Base-by-base conservation (phyloP, 2,329 filamentous ascomycete genomes). In the Sporothrix pallida region DNA sequence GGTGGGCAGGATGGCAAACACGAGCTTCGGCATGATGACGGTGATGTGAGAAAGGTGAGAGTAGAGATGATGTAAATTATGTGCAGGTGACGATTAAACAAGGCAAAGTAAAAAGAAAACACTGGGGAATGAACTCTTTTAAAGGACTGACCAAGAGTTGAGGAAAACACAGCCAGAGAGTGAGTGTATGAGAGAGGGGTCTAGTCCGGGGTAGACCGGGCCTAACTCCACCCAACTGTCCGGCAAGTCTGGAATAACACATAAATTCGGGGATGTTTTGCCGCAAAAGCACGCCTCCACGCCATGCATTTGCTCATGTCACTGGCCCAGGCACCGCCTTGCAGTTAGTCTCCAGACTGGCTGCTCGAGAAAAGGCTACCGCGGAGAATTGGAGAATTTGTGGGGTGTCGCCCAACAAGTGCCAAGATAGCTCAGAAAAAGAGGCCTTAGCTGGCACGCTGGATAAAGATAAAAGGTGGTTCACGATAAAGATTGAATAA, bases 1-100 rank as follows among this genome's bases (percentile, higher is more conserved):
- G 12, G 73, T 74, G 67, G 73, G 74, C 13, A 74, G 73, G 58
- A 72, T 26, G 44, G 74, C 74, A 63, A 74, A 74, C 42, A 72
- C 62, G 23, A 75, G 58, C 54, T 75, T 75, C 4, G 69, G 8
- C 72, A 74, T 74, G 62, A 37, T 71, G 68, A 37, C 37, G 26
- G 42, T 44, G 6, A 6, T 8, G 31, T 56, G 13, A 5, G 26
- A 23, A 42, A n/a, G 15, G 13, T 17, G 31, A 15, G 54, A 63
- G 44, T 37, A 37, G 9, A 23, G 15, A 56, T 42, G 58, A 44
- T 54, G 15, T n/a, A 12, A 46, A 54, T 37, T 37, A 8, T 10
- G 37, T 13, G 13, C 3, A 37, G 46, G 26, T 15, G 15, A 60
- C 12, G 5, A 52, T 31, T 23, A 26, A 70, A 48, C 1, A 60